A percentile compares a stretch with the other conserved stretches of the same genome.
phyloP scores from a whole-genome alignment of 768 basidiomycete genomes.

The Mycena epipterygia region DNA sequence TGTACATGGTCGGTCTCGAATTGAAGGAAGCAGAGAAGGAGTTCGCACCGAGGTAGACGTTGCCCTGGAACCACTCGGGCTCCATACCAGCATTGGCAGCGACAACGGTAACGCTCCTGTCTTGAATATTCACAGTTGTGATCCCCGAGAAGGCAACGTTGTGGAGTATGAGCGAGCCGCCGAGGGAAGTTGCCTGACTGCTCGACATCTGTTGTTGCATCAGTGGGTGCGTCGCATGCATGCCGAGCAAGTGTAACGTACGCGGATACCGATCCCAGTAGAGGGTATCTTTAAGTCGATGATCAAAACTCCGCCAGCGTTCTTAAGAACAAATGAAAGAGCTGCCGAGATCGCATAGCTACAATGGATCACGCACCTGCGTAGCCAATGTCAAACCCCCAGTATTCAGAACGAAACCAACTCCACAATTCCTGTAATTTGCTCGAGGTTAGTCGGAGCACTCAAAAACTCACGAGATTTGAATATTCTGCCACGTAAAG shows the following conservation, averaged over 20 bases:
- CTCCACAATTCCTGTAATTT: constrained; percentile 1
- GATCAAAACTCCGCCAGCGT: background rate
- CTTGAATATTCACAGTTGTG: background rate
- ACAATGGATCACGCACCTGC: background rate
- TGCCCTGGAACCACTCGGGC: constrained; percentile 1
- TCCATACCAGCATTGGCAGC: background rate
- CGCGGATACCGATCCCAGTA: constrained; percentile 8
- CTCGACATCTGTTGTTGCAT: background rate
- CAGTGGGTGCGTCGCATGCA: background rate
- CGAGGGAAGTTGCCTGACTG: constrained; percentile 2
- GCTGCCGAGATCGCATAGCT: background rate
- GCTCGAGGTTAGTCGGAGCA: background rate
- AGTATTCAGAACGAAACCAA: constrained; percentile 10
- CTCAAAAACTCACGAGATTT: constrained; percentile 4
- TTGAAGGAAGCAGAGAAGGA: too few relatives aligned
- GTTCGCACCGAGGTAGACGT: constrained; percentile 1
- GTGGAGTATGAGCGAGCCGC: constrained; percentile 11
- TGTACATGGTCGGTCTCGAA: too few relatives aligned
- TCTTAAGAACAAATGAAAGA: background rate
- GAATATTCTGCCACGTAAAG: constrained; percentile 22
- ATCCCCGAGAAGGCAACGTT: constrained; percentile 10
- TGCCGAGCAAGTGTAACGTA: background rate
- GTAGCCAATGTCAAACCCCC: constrained; percentile 12
- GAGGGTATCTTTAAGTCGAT: background rate
- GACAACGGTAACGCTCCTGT: background rate